phyloP scores from a whole-genome alignment of 352 stramenopile genomes.

The Globisporangium abappressorium region DNA sequence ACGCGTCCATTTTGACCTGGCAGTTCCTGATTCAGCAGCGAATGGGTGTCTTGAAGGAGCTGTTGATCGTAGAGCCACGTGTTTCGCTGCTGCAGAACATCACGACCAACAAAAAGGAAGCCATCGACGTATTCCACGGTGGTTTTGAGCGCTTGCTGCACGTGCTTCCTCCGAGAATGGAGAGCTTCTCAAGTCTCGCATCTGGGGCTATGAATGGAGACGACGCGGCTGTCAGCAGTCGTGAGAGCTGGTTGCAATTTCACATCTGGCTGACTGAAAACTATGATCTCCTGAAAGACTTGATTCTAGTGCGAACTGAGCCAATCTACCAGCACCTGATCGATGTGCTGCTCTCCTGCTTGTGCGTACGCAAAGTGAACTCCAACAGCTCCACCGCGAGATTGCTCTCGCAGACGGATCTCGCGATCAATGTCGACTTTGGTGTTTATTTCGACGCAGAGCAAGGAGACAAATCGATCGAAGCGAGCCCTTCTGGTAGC shows the following conservation, averaged over 20 bases:
- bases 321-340: slow-evolving; percentile 51
- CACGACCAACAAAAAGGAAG: slow-evolving; percentile 67
- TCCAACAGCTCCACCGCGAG: slow-evolving; percentile 18
- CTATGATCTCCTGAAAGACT: slow-evolving; percentile 53
- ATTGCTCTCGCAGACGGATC: slow-evolving; percentile 22
- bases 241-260: slow-evolving; percentile 73
- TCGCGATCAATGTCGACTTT: slow-evolving; percentile 36
- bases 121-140: slow-evolving; percentile 69
- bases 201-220: neutral
- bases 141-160: slow-evolving; percentile 69
- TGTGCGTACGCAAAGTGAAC: slow-evolving; percentile 41
- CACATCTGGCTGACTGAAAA: slow-evolving; percentile 79
- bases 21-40: slow-evolving; percentile 75
- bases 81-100: slow-evolving; percentile 67
- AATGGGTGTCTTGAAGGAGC: slow-evolving; percentile 66
- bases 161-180: slow-evolving; percentile 25
- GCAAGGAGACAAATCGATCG: slow-evolving; percentile 15
- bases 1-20: slow-evolving; percentile 55
- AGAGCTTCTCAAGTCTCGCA: neutral
- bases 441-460: slow-evolving; percentile 23
- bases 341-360: slow-evolving; percentile 50
- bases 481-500: slow-evolving; percentile 14
- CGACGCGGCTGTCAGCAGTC: slow-evolving; percentile 17
- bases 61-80: slow-evolving; percentile 72
- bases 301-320: slow-evolving; percentile 64